A percentile compares a stretch with the other conserved stretches of the same genome.
Evolutionary conservation across 2,329 filamentous ascomycete genomes (phyloP).

Genomic region (Didymella lethalis): DNA sequence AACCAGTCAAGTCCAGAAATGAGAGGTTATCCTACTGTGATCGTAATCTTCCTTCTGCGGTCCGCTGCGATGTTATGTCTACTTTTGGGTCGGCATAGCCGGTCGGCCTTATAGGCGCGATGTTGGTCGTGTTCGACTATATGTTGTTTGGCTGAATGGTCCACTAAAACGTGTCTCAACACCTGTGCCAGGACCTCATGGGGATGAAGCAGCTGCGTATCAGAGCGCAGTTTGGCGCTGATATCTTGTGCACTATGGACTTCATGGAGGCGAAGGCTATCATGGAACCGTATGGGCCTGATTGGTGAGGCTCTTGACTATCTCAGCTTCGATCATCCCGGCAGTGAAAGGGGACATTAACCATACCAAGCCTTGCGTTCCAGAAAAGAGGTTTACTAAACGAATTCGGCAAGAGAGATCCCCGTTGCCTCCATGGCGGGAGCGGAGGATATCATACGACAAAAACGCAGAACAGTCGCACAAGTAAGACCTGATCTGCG

Average conservation of each 20-base stretch:
- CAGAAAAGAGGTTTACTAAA: neutral
- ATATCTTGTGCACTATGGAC: neutral
- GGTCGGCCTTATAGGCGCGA: conserved; percentile 18
- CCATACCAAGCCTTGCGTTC: neutral
- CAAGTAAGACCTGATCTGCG: neutral
- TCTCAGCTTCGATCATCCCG: conserved; percentile 8
- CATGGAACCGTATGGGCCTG: neutral
- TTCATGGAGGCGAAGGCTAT: neutral
- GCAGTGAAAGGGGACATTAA: neutral
- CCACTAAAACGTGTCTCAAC: neutral
- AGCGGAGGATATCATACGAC: neutral
- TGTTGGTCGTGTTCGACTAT: conserved; percentile 12
- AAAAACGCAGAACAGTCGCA: neutral
- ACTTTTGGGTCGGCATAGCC: conserved; percentile 1
- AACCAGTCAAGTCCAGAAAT: conserved; percentile 22
- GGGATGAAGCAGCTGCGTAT: neutral
- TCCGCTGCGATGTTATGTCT: neutral
- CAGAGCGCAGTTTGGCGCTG: neutral
- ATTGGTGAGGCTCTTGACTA: conserved; percentile 1
- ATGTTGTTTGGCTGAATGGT: neutral
- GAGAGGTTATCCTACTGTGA: conserved; percentile 10
- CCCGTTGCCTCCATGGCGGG: neutral
- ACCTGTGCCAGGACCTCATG: neutral
- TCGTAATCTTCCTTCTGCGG: neutral
- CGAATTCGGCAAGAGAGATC: neutral